Base-by-base conservation (phyloP, 306 rosid species). In the Sicyos baderoa region DNA sequence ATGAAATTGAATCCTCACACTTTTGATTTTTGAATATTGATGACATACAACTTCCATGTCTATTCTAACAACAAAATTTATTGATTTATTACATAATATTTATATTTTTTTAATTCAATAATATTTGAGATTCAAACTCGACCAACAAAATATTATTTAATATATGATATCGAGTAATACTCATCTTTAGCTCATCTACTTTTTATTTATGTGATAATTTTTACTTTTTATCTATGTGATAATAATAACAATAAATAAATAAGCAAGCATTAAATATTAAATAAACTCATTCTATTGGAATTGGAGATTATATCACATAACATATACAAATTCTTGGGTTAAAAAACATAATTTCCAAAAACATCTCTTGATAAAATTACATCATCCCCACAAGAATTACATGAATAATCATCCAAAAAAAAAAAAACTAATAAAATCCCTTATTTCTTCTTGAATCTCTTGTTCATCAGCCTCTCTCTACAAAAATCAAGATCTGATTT, bases 401-500 rank as follows among this genome's bases (percentile, higher is more conserved):
- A 61, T 37, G 68, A 9, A 60, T 27, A 60, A 60, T 61, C 68
- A 35, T 23, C 68, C 17, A 61, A 61, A 60, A 29, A 29, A 29
- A 61, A 61, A 60, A 29, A 29, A 29, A 60, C 1, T 17, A 35
- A 29, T 8, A 1, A 7, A 15, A 7, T 59, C 67, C 7, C 48
- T 60, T 60, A 60, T 32, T 32, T 61, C 7, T 3, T 61, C 40
- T n/a, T n/a, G 25, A 25, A 21, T 35, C 68, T 35, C 68, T 61
- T n/a, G 2, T 9, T 61, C 16, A 7, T 59, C 66, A 59, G 6
- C 49, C 49, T 17, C 48, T 59, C 47, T 35, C 23, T 8, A 29
- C 35, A 19, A 7, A 59, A 27, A 29, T 59, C 65, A 59, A 59
- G 65, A 59, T 29, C 45, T 59, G 65, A 59, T 58, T 58, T 58